A percentile compares a stretch with the other conserved stretches of the same genome.
These are phyloP conservation scores for Yamadazyma olivae DNA, from an alignment of 805 yeast genomes.

Conservation along the genomic window DNA sequence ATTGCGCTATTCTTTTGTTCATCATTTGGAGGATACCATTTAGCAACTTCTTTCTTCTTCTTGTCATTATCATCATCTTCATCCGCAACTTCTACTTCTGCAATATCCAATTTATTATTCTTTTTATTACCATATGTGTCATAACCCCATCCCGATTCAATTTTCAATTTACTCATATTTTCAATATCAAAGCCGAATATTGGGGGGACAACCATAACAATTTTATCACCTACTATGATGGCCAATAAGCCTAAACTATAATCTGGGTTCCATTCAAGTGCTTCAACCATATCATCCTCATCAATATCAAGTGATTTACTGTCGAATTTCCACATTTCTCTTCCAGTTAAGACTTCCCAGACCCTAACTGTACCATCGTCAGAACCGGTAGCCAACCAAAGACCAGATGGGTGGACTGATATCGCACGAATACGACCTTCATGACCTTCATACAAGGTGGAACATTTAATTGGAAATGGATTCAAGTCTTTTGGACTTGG, in stretches of 20 bases:
- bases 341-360: slow-evolving; percentile 96
- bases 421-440: slow-evolving; percentile 76
- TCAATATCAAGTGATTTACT: slow-evolving; percentile 43
- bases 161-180: slow-evolving; percentile 69
- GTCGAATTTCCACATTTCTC: slow-evolving; percentile 76
- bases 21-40: slow-evolving; percentile 78
- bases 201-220: slow-evolving; percentile 83
- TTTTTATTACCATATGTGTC: slow-evolving; percentile 55
- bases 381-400: slow-evolving; percentile 96
- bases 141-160: slow-evolving; percentile 92
- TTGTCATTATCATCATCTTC: slow-evolving; percentile 18
- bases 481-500: slow-evolving; percentile 96
- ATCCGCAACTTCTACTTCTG: slow-evolving; percentile 36
- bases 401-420: slow-evolving; percentile 83
- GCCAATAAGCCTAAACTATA: slow-evolving; percentile 73
- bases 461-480: slow-evolving; percentile 92
- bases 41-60: slow-evolving; percentile 54
- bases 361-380: slow-evolving; percentile 94
- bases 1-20: slow-evolving; percentile 64
- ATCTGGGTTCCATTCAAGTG: slow-evolving; percentile 89
- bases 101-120: slow-evolving; percentile 35
- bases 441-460: slow-evolving; percentile 84
- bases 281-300: slow-evolving; percentile 75
- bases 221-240: slow-evolving; percentile 75
- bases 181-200: slow-evolving; percentile 86